These are phyloP conservation scores for Aureobasidium sp. DNA, from an alignment of 2,329 filamentous ascomycete species.

Conservation along the genomic window DNA sequence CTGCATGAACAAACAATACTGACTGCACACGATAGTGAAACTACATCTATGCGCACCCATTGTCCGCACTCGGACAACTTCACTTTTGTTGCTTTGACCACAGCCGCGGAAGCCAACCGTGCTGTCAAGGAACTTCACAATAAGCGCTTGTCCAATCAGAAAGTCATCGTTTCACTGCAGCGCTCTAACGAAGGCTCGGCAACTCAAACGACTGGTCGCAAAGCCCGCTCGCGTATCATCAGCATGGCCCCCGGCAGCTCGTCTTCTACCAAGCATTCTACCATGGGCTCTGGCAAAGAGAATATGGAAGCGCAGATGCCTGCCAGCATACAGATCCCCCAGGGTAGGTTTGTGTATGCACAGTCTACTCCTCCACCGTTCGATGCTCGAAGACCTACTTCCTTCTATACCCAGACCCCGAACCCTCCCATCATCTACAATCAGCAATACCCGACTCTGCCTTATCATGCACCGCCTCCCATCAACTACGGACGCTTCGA, in stretches of 20 bases:
- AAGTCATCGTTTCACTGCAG: neutral
- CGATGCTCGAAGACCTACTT: neutral
- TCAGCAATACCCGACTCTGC: neutral
- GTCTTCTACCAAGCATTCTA: neutral
- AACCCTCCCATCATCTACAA: neutral
- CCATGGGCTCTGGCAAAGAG: neutral
- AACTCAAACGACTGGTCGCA: neutral
- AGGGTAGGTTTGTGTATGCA: neutral
- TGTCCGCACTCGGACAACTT: neutral
- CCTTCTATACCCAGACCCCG: no score
- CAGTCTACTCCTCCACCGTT: neutral
- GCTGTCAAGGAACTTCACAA: constrained; percentile 1
- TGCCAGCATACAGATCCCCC: no score
- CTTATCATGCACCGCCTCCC: neutral
- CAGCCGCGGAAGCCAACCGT: neutral
- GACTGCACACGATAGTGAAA: neutral
- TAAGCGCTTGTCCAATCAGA: neutral
- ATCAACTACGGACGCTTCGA: neutral
- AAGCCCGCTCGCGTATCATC: neutral
- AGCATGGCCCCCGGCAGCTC: neutral
- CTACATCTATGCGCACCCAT: constrained; percentile 8
- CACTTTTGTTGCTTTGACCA: neutral
- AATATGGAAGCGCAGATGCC: neutral
- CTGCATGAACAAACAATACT: neutral
- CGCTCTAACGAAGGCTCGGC: neutral